Evolutionary conservation across 139 green algal genomes (phyloP).

Genomic region (Limnomonas spitsbergensis): DNA sequence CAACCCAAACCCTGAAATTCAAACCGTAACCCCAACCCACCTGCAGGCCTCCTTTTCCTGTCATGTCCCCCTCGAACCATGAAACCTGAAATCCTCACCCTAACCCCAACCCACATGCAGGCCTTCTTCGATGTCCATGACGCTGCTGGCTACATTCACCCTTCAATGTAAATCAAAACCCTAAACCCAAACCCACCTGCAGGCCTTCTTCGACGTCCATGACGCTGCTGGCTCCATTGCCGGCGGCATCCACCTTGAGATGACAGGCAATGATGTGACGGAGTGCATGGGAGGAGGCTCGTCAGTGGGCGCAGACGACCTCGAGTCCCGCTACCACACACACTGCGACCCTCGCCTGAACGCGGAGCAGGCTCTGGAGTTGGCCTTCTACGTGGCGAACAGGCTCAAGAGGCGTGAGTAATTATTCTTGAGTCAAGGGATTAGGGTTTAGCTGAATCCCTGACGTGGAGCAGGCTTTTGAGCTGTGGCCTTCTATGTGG

Average conservation of each 20-base stretch:
- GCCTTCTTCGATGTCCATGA: conserved; percentile 92
- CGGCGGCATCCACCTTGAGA: conserved; percentile 97
- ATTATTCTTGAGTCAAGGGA: too few species aligned
- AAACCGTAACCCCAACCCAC: too few species aligned
- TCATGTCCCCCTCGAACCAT: too few species aligned
- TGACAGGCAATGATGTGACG: conserved; percentile 95
- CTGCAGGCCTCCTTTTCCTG: too few species aligned
- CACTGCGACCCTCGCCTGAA: conserved; percentile 99
- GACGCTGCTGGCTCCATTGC: conserved; percentile 59
- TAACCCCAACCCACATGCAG: too few species aligned
- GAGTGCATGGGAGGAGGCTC: conserved; percentile 94
- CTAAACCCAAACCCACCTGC: too few species aligned
- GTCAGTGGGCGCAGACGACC: conserved; percentile 67
- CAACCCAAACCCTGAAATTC: too few species aligned
- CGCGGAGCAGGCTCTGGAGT: conserved; percentile 93
- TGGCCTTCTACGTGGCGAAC: conserved; percentile 94
- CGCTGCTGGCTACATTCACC: conserved; percentile 41
- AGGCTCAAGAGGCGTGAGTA: conserved; percentile 50
- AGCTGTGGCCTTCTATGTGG: too few species aligned
- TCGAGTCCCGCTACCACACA: conserved; percentile 95
- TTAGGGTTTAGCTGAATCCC: too few species aligned
- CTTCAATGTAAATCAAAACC: too few species aligned
- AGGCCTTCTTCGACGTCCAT: conserved; percentile 88
- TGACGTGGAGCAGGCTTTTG: too few species aligned
- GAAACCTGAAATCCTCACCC: too few species aligned